Evolutionary conservation across 352 stramenopile genomes (phyloP).

Genomic region (Globisporangium radiosum): DNA sequence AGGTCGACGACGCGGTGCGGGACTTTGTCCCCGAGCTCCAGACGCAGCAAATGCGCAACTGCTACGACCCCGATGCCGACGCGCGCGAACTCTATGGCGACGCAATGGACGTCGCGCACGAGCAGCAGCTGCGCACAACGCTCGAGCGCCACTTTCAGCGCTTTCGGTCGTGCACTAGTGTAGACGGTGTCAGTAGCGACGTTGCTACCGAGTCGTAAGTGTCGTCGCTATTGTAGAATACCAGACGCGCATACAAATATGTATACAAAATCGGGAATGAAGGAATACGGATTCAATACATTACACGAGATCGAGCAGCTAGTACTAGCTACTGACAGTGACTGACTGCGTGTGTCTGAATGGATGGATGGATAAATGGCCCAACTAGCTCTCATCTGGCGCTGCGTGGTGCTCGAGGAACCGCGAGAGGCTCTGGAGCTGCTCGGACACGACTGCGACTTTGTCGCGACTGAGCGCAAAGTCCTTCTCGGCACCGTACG

Average conservation of each 20-base stretch:
- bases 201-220: too few relatives aligned
- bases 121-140: conserved; percentile 30
- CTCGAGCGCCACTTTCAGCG: conserved; percentile 60
- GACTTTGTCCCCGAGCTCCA: conserved; percentile 38
- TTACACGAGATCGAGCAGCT: neutral
- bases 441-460: conserved; percentile 69
- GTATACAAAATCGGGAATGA: neutral
- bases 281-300: neutral
- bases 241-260: too few relatives aligned
- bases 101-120: conserved; percentile 21
- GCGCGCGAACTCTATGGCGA: conserved; percentile 11
- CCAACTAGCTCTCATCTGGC: conserved; percentile 41
- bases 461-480: conserved; percentile 71
- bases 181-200: neutral
- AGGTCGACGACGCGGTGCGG: conserved; percentile 22
- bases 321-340: neutral
- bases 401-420: conserved; percentile 76
- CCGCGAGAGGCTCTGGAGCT: conserved; percentile 64
- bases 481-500: conserved; percentile 82
- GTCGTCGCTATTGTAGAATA: neutral
- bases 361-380: neutral
- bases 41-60: neutral
- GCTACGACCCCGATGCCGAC: conserved; percentile 11
- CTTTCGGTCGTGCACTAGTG: conserved; percentile 20
- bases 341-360: too few relatives aligned